Percentiles rank a stretch among this genome's conserved stretches.
Evolutionary conservation across 768 basidiomycete genomes (phyloP).

Genomic region (Termitomyces titanicus): DNA sequence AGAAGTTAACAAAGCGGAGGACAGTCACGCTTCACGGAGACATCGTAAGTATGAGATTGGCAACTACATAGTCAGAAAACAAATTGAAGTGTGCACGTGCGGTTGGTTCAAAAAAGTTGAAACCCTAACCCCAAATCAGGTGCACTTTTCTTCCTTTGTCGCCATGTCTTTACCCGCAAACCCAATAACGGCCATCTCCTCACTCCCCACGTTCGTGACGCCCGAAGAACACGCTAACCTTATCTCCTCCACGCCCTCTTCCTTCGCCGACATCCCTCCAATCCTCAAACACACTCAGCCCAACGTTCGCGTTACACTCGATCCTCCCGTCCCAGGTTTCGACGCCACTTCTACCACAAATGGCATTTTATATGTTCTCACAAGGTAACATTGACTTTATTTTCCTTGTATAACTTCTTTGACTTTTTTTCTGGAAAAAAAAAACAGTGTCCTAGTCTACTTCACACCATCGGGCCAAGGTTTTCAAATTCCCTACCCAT

Average conservation of each 20-base stretch:
- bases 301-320: conserved; percentile 63
- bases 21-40: no score
- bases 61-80: no score
- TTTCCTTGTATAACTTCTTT: conserved; percentile 3
- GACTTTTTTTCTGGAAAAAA: not conserved
- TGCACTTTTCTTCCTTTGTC: not conserved
- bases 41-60: no score
- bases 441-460: conserved; percentile 68
- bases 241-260: conserved; percentile 76
- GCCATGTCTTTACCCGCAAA: conserved; percentile 20
- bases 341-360: conserved; percentile 41
- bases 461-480: conserved; percentile 26
- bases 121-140: conserved; percentile 19
- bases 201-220: conserved; percentile 34
- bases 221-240: conserved; percentile 66
- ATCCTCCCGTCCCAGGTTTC: conserved; percentile 66
- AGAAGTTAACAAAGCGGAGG: no score
- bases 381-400: conserved; percentile 51
- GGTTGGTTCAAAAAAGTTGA: no score
- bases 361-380: conserved; percentile 82
- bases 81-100: no score
- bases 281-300: conserved; percentile 73
- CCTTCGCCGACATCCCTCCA: conserved; percentile 84
- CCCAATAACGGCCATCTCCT: conserved; percentile 31
- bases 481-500: conserved; percentile 74